phyloP scores from a whole-genome alignment of 1,284 basidiomycete genomes.

The Cutaneotrichosporon sp. region DNA sequence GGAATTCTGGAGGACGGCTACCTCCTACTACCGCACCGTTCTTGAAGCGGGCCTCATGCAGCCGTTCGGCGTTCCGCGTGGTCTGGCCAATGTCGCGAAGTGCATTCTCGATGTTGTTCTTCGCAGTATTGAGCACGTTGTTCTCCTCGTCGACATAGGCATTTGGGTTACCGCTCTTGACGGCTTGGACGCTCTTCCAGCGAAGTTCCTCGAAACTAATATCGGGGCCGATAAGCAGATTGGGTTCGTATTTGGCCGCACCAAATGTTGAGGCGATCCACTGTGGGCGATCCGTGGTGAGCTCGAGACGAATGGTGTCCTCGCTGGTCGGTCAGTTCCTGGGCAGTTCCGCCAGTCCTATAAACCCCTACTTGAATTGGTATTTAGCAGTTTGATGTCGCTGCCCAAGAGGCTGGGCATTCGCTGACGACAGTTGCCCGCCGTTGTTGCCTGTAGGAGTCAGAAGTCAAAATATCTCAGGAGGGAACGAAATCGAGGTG shows the following conservation, averaged over 20 bases:
- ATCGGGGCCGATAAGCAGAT: conserved; percentile 64
- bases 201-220: conserved; percentile 76
- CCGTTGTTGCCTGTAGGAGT: background rate
- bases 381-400: conserved; percentile 18
- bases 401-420: conserved; percentile 21
- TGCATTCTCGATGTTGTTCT: conserved; percentile 27
- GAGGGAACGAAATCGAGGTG: background rate
- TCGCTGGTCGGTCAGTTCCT: conserved; percentile 20
- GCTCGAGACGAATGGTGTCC: conserved; percentile 34
- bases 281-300: conserved; percentile 52
- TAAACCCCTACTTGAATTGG: conserved; percentile 34
- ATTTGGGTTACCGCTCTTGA: conserved; percentile 1
- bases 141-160: conserved; percentile 37
- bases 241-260: conserved; percentile 64
- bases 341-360: too few relatives aligned
- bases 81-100: conserved; percentile 25
- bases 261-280: conserved; percentile 82
- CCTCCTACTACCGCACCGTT: conserved; percentile 16
- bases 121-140: conserved; percentile 21
- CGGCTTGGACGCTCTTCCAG: conserved; percentile 60
- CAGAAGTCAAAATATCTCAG: too few relatives aligned
- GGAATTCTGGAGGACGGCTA: conserved; percentile 28
- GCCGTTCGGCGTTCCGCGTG: conserved; percentile 27
- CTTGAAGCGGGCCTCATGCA: conserved; percentile 38
- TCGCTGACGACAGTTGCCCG: conserved; percentile 10